These are phyloP conservation scores for Aspergillus leporis DNA, from an alignment of 495 filamentous ascomycete species.

Conservation along the genomic window DNA sequence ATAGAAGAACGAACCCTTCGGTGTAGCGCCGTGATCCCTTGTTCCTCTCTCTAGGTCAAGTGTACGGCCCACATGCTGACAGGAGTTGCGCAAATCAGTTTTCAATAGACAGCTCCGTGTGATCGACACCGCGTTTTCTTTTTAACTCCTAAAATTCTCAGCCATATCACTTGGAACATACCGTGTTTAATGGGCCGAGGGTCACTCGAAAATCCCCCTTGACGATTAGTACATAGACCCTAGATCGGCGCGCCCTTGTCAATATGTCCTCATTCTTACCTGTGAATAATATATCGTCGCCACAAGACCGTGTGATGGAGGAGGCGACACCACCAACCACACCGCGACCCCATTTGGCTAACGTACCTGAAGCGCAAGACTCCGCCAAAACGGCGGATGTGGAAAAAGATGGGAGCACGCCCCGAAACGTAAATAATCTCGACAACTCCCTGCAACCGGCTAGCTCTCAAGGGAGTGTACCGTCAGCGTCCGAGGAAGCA, in stretches of 20 bases:
- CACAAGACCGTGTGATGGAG: conserved; percentile 51
- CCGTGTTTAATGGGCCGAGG: conserved; percentile 16
- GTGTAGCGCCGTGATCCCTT: neutral
- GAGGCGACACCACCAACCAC: conserved; percentile 64
- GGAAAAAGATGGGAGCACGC: conserved; percentile 27
- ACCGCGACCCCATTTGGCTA: conserved; percentile 55
- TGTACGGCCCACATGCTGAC: conserved; percentile 24
- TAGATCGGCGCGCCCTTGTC: conserved; percentile 14
- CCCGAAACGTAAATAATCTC: conserved; percentile 27
- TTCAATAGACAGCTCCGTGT: conserved; percentile 22
- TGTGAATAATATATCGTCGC: conserved; percentile 70
- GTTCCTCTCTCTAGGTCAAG: conserved; percentile 7
- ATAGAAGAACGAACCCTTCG: conserved; percentile 7
- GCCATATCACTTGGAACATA: conserved; percentile 14
- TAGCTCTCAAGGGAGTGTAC: conserved; percentile 39
- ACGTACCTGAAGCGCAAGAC: conserved; percentile 37
- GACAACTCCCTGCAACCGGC: conserved; percentile 9
- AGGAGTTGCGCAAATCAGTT: conserved; percentile 22
- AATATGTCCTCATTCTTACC: conserved; percentile 68
- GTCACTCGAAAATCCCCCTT: conserved; percentile 9
- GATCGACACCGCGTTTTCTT: conserved; percentile 21
- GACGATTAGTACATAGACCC: conserved; percentile 22
- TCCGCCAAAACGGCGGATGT: conserved; percentile 28
- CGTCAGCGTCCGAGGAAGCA: conserved; percentile 66
- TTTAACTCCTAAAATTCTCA: conserved; percentile 12